A percentile compares a stretch with the other conserved stretches of the same genome.
Evolutionary conservation across 1,284 basidiomycete species (phyloP).

Genomic region (Cronartium quercuum): DNA sequence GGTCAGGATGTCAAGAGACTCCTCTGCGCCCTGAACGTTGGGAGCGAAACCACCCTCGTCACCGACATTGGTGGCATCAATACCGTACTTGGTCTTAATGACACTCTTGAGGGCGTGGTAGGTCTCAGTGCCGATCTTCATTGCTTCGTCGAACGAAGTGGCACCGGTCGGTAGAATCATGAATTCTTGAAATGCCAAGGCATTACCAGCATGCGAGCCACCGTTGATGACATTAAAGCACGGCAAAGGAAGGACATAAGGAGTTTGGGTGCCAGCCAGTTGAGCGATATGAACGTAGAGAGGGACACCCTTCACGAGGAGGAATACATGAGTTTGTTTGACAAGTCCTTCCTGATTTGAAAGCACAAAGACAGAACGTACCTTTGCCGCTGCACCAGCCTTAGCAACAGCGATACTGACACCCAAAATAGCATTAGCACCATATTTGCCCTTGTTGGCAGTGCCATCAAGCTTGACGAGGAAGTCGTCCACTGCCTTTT

Average conservation of each 20-base stretch:
- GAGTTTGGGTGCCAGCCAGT: slow-evolving; percentile 86
- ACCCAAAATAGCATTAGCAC: slow-evolving; percentile 98
- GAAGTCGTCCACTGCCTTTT: slow-evolving; percentile 97
- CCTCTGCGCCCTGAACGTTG: slow-evolving; percentile 93
- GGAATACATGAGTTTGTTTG: no score
- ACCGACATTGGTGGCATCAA: slow-evolving; percentile 98
- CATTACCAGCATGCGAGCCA: slow-evolving; percentile 98
- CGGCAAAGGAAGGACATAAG: slow-evolving; percentile 83
- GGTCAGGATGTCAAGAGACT: slow-evolving; percentile 89
- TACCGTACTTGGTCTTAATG: slow-evolving; percentile 98
- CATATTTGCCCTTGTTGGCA: slow-evolving; percentile 98
- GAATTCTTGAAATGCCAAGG: slow-evolving; percentile 99
- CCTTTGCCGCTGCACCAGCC: slow-evolving; percentile 86
- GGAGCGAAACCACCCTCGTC: slow-evolving; percentile 99
- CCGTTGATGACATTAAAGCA: slow-evolving; percentile 99
- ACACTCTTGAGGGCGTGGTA: slow-evolving; percentile 99
- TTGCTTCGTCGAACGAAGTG: slow-evolving; percentile 82
- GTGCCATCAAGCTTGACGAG: slow-evolving; percentile 97
- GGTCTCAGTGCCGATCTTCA: slow-evolving; percentile 97
- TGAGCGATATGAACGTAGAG: slow-evolving; percentile 95
- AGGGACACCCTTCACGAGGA: slow-evolving; percentile 60
- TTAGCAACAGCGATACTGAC: slow-evolving; percentile 93
- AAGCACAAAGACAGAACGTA: slow-evolving; percentile 33
- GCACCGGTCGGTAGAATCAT: slow-evolving; percentile 98
- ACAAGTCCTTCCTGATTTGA: background rate